phyloP scores from a whole-genome alignment of 768 basidiomycete genomes.

The Agaricus bisporus region DNA sequence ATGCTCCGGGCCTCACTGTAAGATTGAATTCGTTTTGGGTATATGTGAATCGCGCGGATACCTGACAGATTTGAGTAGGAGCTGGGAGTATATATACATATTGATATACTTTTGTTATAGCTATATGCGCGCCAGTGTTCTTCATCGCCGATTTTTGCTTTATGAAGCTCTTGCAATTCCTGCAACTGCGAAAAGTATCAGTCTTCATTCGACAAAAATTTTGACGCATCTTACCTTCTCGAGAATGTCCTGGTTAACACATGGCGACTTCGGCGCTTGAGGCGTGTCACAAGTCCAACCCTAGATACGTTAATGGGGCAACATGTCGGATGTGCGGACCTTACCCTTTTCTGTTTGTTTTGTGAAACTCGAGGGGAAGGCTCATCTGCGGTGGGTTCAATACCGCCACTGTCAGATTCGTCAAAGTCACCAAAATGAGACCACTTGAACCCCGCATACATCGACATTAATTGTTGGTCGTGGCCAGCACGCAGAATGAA shows the following conservation, averaged over 20 bases:
- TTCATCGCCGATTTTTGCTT: conserved; percentile 50
- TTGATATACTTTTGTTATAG: conserved; percentile 56
- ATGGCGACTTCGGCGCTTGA: conserved; percentile 24
- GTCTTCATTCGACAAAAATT: not conserved
- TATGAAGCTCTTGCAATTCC: conserved; percentile 61
- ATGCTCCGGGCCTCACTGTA: conserved; percentile 55
- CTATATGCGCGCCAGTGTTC: conserved; percentile 63
- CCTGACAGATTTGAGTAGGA: conserved; percentile 29
- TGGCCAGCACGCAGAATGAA: no score
- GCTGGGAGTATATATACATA: not conserved
- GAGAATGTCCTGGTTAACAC: conserved; percentile 67
- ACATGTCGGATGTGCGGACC: no score
- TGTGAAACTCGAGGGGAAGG: not conserved
- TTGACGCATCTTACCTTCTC: conserved; percentile 47
- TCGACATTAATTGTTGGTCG: not conserved
- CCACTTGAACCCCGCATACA: conserved; percentile 19
- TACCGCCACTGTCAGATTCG: conserved; percentile 22
- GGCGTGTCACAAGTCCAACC: conserved; percentile 64
- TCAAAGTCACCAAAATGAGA: conserved; percentile 30
- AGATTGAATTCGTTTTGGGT: conserved; percentile 53
- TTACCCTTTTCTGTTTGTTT: not conserved
- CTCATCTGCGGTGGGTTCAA: not conserved
- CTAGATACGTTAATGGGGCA: conserved; percentile 24
- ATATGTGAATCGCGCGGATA: conserved; percentile 48
- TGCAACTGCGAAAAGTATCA: conserved; percentile 39